A percentile compares a stretch with the other conserved stretches of the same genome.
Evolutionary conservation across 306 rosid species (phyloP).

Genomic region (Gleditsia sinensis): DNA sequence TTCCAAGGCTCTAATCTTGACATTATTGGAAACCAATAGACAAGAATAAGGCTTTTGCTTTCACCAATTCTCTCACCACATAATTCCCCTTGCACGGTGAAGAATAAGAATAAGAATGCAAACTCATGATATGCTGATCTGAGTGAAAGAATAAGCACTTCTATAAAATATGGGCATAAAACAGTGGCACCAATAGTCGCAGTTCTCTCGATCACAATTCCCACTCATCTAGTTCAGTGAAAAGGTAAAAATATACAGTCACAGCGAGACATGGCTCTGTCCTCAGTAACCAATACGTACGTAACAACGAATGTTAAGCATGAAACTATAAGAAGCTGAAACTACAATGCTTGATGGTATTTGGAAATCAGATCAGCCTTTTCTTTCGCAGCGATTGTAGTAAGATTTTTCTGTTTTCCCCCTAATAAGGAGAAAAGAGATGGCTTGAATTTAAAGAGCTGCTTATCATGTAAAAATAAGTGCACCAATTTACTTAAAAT

Average conservation of each 20-base stretch:
- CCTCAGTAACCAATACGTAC: no score
- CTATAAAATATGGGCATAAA: no score
- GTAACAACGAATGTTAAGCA: no score
- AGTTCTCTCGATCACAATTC: no score
- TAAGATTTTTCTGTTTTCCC: background rate
- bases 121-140: background rate
- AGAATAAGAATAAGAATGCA: conserved; percentile 5
- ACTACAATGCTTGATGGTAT: no score
- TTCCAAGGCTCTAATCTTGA: background rate
- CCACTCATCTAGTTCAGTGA: no score
- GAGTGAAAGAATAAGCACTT: conserved; percentile 26
- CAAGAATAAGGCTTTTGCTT: background rate
- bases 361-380: background rate
- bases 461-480: background rate
- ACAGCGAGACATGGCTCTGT: no score
- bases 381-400: background rate
- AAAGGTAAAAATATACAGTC: no score
- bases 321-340: no score
- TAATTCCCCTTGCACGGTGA: conserved; percentile 3
- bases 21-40: background rate
- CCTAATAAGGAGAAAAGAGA: background rate
- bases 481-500: no score
- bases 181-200: no score
- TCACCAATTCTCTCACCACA: background rate
- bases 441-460: background rate